Evolutionary conservation across 495 filamentous ascomycete species (phyloP), one percentile per base, ranked within the genome.

Genomic region (Articulospora tetracladia): DNA sequence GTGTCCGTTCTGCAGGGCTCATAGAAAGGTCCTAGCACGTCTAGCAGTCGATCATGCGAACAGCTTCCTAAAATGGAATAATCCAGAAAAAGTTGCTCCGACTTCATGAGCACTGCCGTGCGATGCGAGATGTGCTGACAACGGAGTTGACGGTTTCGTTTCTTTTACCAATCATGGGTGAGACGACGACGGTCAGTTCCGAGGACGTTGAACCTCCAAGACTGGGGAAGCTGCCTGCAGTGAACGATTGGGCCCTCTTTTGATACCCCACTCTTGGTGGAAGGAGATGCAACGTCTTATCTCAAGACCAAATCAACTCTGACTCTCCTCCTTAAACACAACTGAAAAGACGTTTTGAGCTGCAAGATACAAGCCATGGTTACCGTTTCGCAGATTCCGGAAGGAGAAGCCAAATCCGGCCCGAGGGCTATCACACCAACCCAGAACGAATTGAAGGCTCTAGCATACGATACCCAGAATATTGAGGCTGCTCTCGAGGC

Each of bases 401-500:
- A 12, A 27, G 25, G 17, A 50, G 47, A 50, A 25, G 25, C 25
- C 11, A 3, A 39, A 39, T 50, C 61, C 22, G 53, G 28, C 27
- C 52, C 61, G 20, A 30, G 59, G 47, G 49, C 27, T 1, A 68
- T 68, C 24, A 57, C n/a, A 22, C 52, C 65, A 25, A 60, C 65
- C 55, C 30, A 44, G 15, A 47, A 55, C 30, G 68, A 70, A 54
- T 36, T 64, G 41, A 65, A 60, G 27, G 32, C 39, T 1, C 57
- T 36, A 19, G 34, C 48, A 15, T 68, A 68, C 27, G 58, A 62
- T 27, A 55, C 23, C 20, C 24, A 32, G 0, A 71, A 68, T 53
- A 59, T 71, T 19, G 56, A 65, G 22, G 54, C 65, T 49, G 58
- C 58, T 15, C 59, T 69, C 12, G 66, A 66, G 30, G 66, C 64